Percentiles rank a stretch among this genome's conserved stretches.
These are phyloP conservation scores for Acanthamoeba triangularis DNA, from an alignment of 208 protist genomes.

Conservation along the genomic window DNA sequence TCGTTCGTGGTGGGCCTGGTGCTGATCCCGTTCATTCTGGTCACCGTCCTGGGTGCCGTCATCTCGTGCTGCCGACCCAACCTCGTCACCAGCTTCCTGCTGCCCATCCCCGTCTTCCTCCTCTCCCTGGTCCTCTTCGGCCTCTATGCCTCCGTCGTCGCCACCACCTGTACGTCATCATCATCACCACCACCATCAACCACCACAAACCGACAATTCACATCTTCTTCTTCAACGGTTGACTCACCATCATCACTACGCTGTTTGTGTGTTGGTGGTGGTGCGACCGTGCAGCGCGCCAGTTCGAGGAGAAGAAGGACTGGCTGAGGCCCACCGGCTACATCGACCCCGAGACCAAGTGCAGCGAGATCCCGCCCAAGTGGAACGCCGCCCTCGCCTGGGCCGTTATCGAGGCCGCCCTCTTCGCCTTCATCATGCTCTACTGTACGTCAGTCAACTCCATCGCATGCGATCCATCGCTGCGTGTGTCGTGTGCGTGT, in stretches of 20 bases:
- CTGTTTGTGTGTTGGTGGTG: background rate
- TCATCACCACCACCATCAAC: background rate
- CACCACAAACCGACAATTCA: background rate
- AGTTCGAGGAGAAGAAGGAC: conserved; percentile 67
- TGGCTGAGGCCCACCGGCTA: background rate
- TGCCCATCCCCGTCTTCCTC: conserved; percentile 35
- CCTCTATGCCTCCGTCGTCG: conserved; percentile 34
- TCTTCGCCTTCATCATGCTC: background rate
- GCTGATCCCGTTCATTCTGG: conserved; percentile 43
- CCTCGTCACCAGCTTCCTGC: conserved; percentile 13
- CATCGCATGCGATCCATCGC: background rate
- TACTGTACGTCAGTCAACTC: background rate
- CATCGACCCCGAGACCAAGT: conserved; percentile 25
- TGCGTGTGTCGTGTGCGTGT: background rate
- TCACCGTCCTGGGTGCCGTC: conserved; percentile 17
- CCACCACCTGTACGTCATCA: conserved; percentile 20
- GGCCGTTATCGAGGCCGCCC: conserved; percentile 10
- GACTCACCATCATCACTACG: background rate
- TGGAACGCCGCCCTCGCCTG: conserved; percentile 55
- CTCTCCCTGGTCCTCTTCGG: conserved; percentile 14
- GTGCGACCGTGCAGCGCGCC: background rate
- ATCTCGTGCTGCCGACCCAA: conserved; percentile 19
- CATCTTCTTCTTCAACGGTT: background rate
- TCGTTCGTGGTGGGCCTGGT: conserved; percentile 41
- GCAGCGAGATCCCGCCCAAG: conserved; percentile 60